Evolutionary conservation across 371 early-diverging fungal genomes (phyloP).

Genomic region (Entomophthora muscae): DNA sequence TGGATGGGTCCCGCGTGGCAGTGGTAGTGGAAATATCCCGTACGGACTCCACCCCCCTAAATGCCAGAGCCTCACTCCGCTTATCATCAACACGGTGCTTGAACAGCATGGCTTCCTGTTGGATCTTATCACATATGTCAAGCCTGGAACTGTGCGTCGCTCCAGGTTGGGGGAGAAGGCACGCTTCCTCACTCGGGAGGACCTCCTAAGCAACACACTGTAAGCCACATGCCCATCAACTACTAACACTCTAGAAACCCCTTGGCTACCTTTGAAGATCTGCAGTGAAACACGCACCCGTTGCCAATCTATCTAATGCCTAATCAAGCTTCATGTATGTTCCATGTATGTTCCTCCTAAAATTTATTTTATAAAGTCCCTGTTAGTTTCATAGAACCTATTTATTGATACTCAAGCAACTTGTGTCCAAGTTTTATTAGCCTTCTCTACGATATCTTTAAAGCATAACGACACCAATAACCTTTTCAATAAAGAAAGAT

Average conservation of each 20-base stretch:
- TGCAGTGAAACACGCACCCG: too few species aligned
- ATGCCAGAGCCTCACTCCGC: slow-evolving; percentile 18
- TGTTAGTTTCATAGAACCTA: too few species aligned
- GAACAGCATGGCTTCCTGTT: slow-evolving; percentile 55
- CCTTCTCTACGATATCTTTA: too few species aligned
- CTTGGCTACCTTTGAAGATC: not conserved
- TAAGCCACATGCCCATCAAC: not conserved
- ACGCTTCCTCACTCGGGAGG: slow-evolving; percentile 13
- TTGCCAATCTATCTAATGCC: not conserved
- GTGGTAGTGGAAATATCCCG: not conserved
- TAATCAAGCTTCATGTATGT: too few species aligned
- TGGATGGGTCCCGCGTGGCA: not conserved
- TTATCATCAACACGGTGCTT: slow-evolving; percentile 44
- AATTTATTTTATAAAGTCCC: too few species aligned
- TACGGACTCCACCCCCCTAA: not conserved
- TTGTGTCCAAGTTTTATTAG: too few species aligned
- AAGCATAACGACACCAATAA: too few species aligned
- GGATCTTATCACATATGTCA: slow-evolving; percentile 48
- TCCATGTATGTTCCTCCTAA: too few species aligned
- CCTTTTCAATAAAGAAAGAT: too few species aligned
- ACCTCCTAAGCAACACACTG: not conserved
- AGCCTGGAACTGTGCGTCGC: slow-evolving; percentile 34
- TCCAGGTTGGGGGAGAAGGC: slow-evolving; percentile 36
- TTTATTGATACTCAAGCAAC: too few species aligned
- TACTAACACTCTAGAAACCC: not conserved